Conservation (phyloP, 2,329 filamentous ascomycete genomes). For the Phaeoacremonium minimum region DNA sequence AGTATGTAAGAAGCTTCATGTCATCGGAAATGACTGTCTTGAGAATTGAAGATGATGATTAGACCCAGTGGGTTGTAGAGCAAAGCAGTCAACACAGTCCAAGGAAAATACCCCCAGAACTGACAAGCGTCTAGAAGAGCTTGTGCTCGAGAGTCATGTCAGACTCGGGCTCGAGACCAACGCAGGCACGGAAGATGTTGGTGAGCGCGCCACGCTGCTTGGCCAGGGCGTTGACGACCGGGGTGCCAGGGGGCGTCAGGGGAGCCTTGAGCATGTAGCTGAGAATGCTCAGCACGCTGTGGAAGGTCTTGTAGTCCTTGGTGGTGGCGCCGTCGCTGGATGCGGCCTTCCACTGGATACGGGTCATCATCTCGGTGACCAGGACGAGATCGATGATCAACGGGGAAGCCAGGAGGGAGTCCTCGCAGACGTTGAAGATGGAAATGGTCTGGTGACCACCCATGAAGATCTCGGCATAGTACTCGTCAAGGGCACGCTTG, state of each 20-base stretch:
- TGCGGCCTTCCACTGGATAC: slow-evolving; percentile 81
- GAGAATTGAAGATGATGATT: no score
- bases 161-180: slow-evolving; percentile 93
- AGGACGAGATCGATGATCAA: slow-evolving; percentile 96
- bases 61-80: no score
- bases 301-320: slow-evolving; percentile 84
- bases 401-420: slow-evolving; percentile 91
- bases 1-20: no score
- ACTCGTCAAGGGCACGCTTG: slow-evolving; percentile 98
- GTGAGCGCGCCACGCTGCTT: slow-evolving; percentile 94
- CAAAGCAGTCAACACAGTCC: no score
- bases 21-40: no score
- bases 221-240: slow-evolving; percentile 89
- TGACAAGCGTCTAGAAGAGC: slow-evolving; percentile 4
- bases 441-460: slow-evolving; percentile 97
- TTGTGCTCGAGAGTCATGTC: slow-evolving; percentile 61
- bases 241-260: slow-evolving; percentile 87
- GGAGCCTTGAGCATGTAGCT: slow-evolving; percentile 99
- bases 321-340: slow-evolving; percentile 45
- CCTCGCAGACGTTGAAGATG: slow-evolving; percentile 98
- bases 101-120: no score
- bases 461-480: slow-evolving; percentile 99
- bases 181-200: slow-evolving; percentile 98
- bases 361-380: slow-evolving; percentile 96
- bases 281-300: slow-evolving; percentile 92